These are phyloP conservation scores for Brachypodium distachyon DNA, from an alignment of 202 grass and related monocot species.

Conservation along the genomic window DNA sequence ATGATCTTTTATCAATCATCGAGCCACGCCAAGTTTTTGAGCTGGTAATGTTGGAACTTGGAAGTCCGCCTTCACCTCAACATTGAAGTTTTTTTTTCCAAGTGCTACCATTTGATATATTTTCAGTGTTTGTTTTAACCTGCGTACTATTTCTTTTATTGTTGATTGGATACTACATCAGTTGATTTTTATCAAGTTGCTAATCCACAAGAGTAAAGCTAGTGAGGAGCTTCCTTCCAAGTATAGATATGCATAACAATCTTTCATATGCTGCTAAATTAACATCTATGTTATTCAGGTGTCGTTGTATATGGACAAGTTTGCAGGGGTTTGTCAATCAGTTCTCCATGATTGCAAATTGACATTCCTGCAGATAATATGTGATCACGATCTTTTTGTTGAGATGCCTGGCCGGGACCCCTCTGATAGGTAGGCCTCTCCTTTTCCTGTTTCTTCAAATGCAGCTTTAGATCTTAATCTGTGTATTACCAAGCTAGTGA, in stretches of 20 bases:
- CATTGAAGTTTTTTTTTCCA: neutral
- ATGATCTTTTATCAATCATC: slow-evolving; percentile 91
- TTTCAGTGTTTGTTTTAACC: neutral
- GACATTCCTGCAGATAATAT: slow-evolving; percentile 97
- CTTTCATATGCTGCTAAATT: slow-evolving; percentile 13
- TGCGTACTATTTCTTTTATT: neutral
- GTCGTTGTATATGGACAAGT: slow-evolving; percentile 98
- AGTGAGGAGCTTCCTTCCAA: neutral
- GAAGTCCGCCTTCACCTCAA: too few relatives aligned
- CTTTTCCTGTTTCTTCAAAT: neutral
- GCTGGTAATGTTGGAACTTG: slow-evolving; percentile 53
- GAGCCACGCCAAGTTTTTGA: slow-evolving; percentile 99
- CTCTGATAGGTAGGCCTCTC: slow-evolving; percentile 69
- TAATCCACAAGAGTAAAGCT: neutral
- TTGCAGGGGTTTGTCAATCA: slow-evolving; percentile 98
- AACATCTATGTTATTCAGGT: slow-evolving; percentile 48
- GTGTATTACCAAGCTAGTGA: neutral
- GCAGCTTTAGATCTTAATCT: neutral
- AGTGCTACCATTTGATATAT: neutral
- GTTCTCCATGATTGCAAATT: slow-evolving; percentile 96
- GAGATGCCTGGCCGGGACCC: slow-evolving; percentile 99
- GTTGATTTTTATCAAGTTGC: neutral
- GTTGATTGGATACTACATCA: neutral
- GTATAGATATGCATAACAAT: neutral
- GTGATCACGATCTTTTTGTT: slow-evolving; percentile 96